Percentiles rank a stretch among this genome's conserved stretches.
Conservation (phyloP, 1,284 basidiomycete genomes). For the Anthracocystis walkeri region DNA sequence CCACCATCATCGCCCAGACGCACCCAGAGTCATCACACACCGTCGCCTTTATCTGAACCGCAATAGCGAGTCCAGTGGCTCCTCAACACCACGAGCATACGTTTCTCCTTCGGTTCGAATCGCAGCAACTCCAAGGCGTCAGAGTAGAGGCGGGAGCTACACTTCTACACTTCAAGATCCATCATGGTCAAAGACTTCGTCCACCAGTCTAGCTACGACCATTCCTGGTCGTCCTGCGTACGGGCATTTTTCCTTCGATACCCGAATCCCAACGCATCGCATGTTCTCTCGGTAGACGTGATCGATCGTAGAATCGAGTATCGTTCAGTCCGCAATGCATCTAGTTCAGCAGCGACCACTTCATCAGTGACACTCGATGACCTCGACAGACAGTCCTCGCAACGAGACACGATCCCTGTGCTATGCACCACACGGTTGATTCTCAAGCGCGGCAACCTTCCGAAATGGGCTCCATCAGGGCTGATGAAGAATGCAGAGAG, state of each 20-base stretch:
- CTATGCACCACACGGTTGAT: conserved; percentile 91
- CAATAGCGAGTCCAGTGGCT: no score
- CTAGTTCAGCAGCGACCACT: conserved; percentile 26
- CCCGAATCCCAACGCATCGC: conserved; percentile 93
- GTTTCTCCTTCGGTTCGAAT: no score
- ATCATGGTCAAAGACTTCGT: conserved; percentile 53
- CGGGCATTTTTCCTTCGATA: conserved; percentile 92
- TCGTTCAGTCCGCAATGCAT: conserved; percentile 37
- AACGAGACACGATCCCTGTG: conserved; percentile 73
- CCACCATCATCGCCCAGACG: no score
- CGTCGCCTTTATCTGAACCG: no score
- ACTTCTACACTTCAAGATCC: neutral
- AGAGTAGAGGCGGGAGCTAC: neutral
- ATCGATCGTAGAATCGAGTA: conserved; percentile 76
- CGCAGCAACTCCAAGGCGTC: neutral
- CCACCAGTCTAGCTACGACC: conserved; percentile 46
- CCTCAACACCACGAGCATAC: no score
- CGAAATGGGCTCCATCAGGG: conserved; percentile 87
- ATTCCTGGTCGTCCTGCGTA: conserved; percentile 58
- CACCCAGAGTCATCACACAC: no score
- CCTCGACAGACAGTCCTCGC: conserved; percentile 62
- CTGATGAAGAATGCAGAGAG: conserved; percentile 73
- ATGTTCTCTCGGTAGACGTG: conserved; percentile 94
- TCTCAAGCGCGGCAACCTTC: conserved; percentile 88
- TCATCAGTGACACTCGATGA: conserved; percentile 27